Evolutionary conservation across 495 filamentous ascomycete genomes (phyloP).

Genomic region (Daldinia loculata): DNA sequence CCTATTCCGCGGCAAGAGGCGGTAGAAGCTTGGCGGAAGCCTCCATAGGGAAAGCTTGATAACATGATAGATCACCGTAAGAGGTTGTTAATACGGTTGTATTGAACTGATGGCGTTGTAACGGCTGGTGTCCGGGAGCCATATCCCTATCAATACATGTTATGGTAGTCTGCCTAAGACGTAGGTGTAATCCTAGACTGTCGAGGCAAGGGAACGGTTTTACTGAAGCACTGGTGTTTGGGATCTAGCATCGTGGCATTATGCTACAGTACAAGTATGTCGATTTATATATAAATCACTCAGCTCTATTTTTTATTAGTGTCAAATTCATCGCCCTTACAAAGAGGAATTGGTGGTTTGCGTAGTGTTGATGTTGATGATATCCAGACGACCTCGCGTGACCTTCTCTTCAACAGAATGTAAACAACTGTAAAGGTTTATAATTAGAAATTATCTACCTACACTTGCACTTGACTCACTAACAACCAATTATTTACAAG

Average conservation of each 20-base stretch:
- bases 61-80: background rate
- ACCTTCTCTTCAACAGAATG: background rate
- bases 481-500: background rate
- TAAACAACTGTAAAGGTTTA: background rate
- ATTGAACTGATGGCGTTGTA: constrained; percentile 15
- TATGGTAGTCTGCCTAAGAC: constrained; percentile 10
- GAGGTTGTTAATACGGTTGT: constrained; percentile 1
- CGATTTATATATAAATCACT: constrained; percentile 10
- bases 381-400: background rate
- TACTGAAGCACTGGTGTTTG: constrained; percentile 1
- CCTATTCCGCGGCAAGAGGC: constrained; percentile 61
- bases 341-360: background rate
- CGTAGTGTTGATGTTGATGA: background rate
- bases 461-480: background rate
- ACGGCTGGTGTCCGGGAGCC: constrained; percentile 15
- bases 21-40: constrained; percentile 23
- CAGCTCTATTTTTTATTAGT: background rate
- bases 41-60: background rate
- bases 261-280: constrained; percentile 1
- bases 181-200: constrained; percentile 10
- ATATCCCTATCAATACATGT: constrained; percentile 21
- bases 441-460: background rate
- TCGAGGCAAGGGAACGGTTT: constrained; percentile 14
- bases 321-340: background rate
- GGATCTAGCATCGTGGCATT: constrained; percentile 4